A percentile compares a stretch with the other conserved stretches of the same genome.
Conservation (phyloP, 768 basidiomycete genomes). For the Mrakia blollopis region DNA sequence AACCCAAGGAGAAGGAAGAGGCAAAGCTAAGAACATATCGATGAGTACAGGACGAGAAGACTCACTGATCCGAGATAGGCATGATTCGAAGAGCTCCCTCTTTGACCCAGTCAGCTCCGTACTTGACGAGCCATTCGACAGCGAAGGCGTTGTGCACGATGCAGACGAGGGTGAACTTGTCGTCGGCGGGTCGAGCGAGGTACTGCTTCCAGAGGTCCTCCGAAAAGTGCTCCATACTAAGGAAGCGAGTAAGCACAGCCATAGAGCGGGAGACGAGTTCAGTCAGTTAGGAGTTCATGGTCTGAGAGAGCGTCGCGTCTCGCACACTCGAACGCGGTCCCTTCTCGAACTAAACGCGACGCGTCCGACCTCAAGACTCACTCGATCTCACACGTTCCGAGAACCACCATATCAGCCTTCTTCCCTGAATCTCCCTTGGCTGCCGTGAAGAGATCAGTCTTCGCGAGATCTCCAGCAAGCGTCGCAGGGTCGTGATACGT, state of each 20-base stretch:
- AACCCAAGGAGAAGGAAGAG: neutral
- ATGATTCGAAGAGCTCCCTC: conserved; percentile 47
- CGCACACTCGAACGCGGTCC: no score
- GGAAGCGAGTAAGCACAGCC: neutral
- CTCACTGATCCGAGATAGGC: conserved; percentile 49
- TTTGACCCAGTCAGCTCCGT: conserved; percentile 47
- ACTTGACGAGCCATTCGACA: conserved; percentile 42
- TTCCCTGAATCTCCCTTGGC: conserved; percentile 19
- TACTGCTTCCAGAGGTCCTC: conserved; percentile 22
- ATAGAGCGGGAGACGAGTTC: neutral
- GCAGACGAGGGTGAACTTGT: conserved; percentile 50
- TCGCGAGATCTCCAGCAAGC: conserved; percentile 41
- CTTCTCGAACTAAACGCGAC: neutral
- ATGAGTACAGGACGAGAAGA: neutral
- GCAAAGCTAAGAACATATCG: no score
- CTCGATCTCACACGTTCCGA: conserved; percentile 53
- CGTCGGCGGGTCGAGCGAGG: conserved; percentile 30
- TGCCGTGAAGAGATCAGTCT: conserved; percentile 35
- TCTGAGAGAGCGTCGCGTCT: no score
- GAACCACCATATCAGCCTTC: conserved; percentile 45
- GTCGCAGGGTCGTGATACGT: conserved; percentile 35
- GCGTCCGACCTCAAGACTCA: conserved; percentile 35
- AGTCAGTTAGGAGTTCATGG: no score
- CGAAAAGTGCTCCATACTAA: conserved; percentile 24
- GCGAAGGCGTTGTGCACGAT: conserved; percentile 46